Conservation (phyloP, 2,329 filamentous ascomycete genomes). For the Trichothecium sympodiale region DNA sequence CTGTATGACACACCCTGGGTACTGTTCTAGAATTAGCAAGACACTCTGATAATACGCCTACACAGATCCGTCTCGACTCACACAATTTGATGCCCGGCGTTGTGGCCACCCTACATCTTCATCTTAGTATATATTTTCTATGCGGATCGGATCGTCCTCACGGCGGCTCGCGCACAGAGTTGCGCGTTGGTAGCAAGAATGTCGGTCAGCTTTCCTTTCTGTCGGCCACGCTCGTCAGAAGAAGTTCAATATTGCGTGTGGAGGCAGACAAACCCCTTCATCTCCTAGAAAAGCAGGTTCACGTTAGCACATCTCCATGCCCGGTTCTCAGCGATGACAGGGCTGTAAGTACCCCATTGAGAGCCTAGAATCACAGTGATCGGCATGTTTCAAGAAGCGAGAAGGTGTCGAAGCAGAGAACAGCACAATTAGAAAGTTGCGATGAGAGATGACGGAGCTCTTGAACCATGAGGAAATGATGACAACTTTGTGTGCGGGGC, state of each 20-base stretch:
- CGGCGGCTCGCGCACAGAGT: slow-evolving; percentile 6
- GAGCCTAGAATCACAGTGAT: slow-evolving; percentile 6
- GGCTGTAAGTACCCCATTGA: slow-evolving; percentile 5
- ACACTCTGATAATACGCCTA: not conserved
- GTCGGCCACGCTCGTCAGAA: not conserved
- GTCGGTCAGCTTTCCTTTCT: slow-evolving; percentile 8
- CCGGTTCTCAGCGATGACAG: too few species aligned
- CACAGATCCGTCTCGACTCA: slow-evolving; percentile 5
- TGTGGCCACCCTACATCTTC: slow-evolving; percentile 7
- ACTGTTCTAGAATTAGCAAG: slow-evolving; percentile 5
- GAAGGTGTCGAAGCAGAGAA: too few species aligned
- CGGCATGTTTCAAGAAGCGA: too few species aligned
- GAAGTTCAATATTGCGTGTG: not conserved
- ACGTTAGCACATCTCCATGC: too few species aligned
- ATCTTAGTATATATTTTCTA: slow-evolving; percentile 1
- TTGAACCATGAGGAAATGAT: too few species aligned
- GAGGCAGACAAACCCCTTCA: slow-evolving; percentile 5
- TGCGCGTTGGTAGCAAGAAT: slow-evolving; percentile 6
- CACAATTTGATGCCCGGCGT: slow-evolving; percentile 8
- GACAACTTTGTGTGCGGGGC: too few species aligned
- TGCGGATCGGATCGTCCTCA: not conserved
- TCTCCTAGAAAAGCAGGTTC: slow-evolving; percentile 4
- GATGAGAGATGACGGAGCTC: too few species aligned
- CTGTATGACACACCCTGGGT: slow-evolving; percentile 22
- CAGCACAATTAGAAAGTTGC: too few species aligned